A percentile compares a stretch with the other conserved stretches of the same genome.
Conservation (phyloP, 2,329 filamentous ascomycete genomes). For the Xylariales sp. region DNA sequence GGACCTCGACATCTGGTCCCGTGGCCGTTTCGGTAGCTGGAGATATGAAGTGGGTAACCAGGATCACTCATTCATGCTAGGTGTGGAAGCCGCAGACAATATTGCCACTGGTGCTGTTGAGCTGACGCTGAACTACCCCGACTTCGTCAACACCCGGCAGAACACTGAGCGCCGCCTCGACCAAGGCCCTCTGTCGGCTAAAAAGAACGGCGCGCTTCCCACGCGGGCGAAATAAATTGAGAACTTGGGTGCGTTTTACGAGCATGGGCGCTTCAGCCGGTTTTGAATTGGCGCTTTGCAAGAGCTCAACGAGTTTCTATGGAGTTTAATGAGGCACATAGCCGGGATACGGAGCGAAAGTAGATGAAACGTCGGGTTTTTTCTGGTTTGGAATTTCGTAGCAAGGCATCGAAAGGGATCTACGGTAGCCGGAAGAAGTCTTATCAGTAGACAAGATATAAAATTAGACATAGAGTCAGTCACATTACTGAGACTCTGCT, state of each 20-base stretch:
- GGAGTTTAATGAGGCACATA: constrained; percentile 43
- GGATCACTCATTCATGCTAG: constrained; percentile 98
- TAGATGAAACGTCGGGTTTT: constrained; percentile 38
- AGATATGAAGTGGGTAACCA: constrained; percentile 96
- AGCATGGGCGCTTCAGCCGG: constrained; percentile 26
- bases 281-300: constrained; percentile 24
- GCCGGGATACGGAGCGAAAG: constrained; percentile 36
- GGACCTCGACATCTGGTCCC: constrained; percentile 90
- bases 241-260: constrained; percentile 16
- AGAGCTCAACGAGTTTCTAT: constrained; percentile 37
- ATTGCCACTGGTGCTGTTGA: constrained; percentile 90
- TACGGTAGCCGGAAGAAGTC: constrained; percentile 14
- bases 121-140: constrained; percentile 94
- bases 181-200: constrained; percentile 54
- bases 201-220: constrained; percentile 53
- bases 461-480: constrained; percentile 42
- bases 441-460: constrained; percentile 36
- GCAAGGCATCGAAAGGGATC: constrained; percentile 28
- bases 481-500: background rate
- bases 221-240: constrained; percentile 43
- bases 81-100: constrained; percentile 91
- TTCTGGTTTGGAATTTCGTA: constrained; percentile 42
- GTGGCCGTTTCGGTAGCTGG: constrained; percentile 98
- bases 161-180: constrained; percentile 74
- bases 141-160: constrained; percentile 86